Evolutionary conservation across 2,329 filamentous ascomycete genomes (phyloP).

Genomic region (Colletotrichum truncatum): DNA sequence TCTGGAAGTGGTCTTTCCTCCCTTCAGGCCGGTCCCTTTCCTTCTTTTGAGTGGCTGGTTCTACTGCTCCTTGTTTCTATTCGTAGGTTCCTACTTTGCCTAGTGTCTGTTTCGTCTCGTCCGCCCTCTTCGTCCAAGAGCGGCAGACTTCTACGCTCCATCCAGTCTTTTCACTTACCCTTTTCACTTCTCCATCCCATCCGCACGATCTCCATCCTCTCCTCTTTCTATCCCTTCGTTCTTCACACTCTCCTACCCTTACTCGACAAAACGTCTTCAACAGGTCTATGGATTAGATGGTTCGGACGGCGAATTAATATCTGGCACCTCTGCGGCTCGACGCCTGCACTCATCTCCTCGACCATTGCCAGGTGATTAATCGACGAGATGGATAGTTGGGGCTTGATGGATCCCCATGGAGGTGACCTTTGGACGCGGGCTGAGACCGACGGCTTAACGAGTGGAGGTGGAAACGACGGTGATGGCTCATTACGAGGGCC

Average conservation of each 20-base stretch:
- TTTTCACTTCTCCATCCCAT: slow-evolving; percentile 35
- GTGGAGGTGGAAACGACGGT: slow-evolving; percentile 33
- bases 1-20: slow-evolving; percentile 19
- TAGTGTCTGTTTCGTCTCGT: slow-evolving; percentile 55
- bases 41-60: slow-evolving; percentile 42
- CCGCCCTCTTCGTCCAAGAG: slow-evolving; percentile 40
- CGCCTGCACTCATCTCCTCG: slow-evolving; percentile 34
- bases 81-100: slow-evolving; percentile 39
- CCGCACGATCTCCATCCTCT: slow-evolving; percentile 26
- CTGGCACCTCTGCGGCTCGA: slow-evolving; percentile 47
- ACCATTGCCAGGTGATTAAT: slow-evolving; percentile 31
- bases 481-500: slow-evolving; percentile 38
- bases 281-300: slow-evolving; percentile 50
- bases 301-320: slow-evolving; percentile 31
- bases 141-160: slow-evolving; percentile 19
- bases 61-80: slow-evolving; percentile 44
- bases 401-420: slow-evolving; percentile 31
- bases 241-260: not conserved
- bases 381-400: slow-evolving; percentile 35
- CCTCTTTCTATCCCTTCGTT: slow-evolving; percentile 32
- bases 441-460: slow-evolving; percentile 28
- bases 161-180: slow-evolving; percentile 34
- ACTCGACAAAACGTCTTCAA: slow-evolving; percentile 16
- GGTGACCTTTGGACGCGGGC: slow-evolving; percentile 39
- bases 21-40: slow-evolving; percentile 26